These are phyloP conservation scores for Coniella lustricola DNA, from an alignment of 2,329 filamentous ascomycete genomes.

Conservation along the genomic window DNA sequence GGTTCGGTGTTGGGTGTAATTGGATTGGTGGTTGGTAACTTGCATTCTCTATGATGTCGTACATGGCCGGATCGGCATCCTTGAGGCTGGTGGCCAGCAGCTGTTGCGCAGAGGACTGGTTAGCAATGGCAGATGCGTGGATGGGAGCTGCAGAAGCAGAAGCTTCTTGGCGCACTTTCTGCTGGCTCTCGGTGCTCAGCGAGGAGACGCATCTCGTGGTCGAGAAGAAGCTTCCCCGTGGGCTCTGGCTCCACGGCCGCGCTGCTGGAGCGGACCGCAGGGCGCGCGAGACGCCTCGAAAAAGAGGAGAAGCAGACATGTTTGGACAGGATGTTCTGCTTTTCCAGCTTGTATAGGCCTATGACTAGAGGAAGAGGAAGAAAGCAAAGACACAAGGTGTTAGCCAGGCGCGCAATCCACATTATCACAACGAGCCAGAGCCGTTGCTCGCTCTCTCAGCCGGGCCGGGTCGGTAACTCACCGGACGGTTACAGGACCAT, in stretches of 20 bases:
- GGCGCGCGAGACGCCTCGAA: conserved; percentile 43
- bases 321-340: conserved; percentile 4
- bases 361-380: neutral
- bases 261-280: conserved; percentile 32
- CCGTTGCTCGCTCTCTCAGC: neutral
- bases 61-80: conserved; percentile 80
- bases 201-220: conserved; percentile 36
- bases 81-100: conserved; percentile 72
- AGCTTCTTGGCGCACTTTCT: conserved; percentile 40
- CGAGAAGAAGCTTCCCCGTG: conserved; percentile 10
- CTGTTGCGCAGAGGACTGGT: conserved; percentile 36
- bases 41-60: conserved; percentile 86
- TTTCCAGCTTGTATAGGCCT: conserved; percentile 13
- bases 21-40: conserved; percentile 16
- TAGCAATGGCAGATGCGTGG: conserved; percentile 11
- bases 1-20: too few species aligned
- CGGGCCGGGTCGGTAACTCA: neutral
- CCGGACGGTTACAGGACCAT: conserved; percentile 15
- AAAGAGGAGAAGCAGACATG: conserved; percentile 40
- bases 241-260: conserved; percentile 21
- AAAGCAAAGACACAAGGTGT: neutral
- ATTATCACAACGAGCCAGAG: neutral
- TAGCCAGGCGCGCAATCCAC: too few species aligned
- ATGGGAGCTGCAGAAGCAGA: conserved; percentile 11
- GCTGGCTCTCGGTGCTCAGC: conserved; percentile 47